phyloP scores from a whole-genome alignment of 306 rosid species.

The Trifolium dubium region DNA sequence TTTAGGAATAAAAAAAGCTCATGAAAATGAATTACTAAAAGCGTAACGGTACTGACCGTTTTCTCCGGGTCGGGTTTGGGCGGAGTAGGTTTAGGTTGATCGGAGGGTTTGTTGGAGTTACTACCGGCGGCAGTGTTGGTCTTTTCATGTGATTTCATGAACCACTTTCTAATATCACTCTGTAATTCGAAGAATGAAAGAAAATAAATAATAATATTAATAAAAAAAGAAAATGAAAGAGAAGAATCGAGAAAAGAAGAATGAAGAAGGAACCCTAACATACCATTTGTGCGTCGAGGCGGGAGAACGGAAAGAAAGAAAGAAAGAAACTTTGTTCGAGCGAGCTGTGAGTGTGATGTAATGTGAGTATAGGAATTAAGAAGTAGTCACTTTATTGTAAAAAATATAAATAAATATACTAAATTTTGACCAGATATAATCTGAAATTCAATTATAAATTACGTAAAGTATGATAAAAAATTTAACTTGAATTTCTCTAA shows the following conservation, averaged over 20 bases:
- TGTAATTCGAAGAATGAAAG: conserved; percentile 33
- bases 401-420: too few species aligned
- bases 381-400: too few species aligned
- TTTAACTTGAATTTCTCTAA: too few species aligned
- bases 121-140: conserved; percentile 51
- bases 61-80: conserved; percentile 49
- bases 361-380: neutral
- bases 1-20: neutral
- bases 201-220: neutral
- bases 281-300: conserved; percentile 50
- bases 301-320: conserved; percentile 34
- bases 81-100: conserved; percentile 48
- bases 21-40: conserved; percentile 9
- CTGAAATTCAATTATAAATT: too few species aligned
- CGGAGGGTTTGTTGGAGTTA: conserved; percentile 58
- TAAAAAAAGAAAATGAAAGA: neutral
- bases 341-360: neutral
- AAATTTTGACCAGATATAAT: too few species aligned
- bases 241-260: conserved; percentile 7
- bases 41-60: conserved; percentile 51
- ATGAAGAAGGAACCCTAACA: conserved; percentile 52
- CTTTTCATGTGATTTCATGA: conserved; percentile 88
- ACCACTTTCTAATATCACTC: conserved; percentile 93
- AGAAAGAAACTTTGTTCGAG: conserved; percentile 4
- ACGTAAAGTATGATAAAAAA: too few species aligned